Conservation (phyloP, 192 early-diverging fungal genomes). For the Jimgerdemannia flammicorona region DNA sequence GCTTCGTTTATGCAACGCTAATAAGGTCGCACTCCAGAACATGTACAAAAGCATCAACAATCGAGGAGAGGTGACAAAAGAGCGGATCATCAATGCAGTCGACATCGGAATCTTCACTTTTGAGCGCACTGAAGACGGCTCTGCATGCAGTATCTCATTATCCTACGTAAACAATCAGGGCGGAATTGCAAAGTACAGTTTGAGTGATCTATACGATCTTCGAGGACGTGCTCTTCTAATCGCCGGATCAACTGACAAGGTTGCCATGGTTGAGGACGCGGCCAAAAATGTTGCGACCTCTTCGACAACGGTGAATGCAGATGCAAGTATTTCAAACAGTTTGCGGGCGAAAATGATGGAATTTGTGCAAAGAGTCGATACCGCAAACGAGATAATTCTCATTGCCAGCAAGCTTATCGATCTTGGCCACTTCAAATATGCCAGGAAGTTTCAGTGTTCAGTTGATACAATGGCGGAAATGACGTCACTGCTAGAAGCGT, state of each 20-base stretch:
- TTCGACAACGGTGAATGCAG: neutral
- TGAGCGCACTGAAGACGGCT: constrained; percentile 3
- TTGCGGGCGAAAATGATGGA: constrained; percentile 1
- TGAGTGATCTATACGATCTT: constrained; percentile 7
- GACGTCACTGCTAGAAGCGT: neutral
- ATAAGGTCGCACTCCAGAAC: constrained; percentile 9
- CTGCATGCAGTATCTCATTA: neutral
- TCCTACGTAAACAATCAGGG: neutral
- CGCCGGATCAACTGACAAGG: neutral
- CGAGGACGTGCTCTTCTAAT: constrained; percentile 7
- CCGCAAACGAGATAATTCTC: constrained; percentile 3
- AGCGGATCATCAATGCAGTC: constrained; percentile 11
- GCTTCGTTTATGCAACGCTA: neutral
- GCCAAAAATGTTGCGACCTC: neutral
- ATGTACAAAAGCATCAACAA: constrained; percentile 12
- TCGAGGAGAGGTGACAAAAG: constrained; percentile 14
- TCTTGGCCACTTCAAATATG: constrained; percentile 6
- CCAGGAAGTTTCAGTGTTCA: neutral
- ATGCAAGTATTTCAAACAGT: neutral
- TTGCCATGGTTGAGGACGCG: neutral
- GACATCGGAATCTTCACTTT: constrained; percentile 9
- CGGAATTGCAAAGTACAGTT: neutral
- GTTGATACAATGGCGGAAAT: neutral
- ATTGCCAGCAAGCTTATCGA: constrained; percentile 1
- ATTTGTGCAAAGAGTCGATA: constrained; percentile 10